These are phyloP conservation scores for Rhizophora mangle DNA, from an alignment of 345 rosid genomes.

Conservation along the genomic window DNA sequence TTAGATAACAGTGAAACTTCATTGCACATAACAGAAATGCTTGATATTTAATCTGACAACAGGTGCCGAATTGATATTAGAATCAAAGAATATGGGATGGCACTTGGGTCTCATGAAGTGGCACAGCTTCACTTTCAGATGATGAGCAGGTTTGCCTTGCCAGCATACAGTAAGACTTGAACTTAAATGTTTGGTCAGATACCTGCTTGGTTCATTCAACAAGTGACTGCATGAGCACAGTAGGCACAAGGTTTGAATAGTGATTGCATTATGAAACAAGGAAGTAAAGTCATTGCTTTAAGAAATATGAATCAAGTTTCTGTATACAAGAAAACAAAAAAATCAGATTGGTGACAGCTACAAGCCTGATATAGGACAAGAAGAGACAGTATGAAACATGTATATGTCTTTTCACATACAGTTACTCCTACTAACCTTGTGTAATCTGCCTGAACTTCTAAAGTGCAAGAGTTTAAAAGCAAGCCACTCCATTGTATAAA, in stretches of 20 bases:
- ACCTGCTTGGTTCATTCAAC: slow-evolving; percentile 43
- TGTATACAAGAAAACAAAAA: neutral
- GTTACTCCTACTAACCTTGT: slow-evolving; percentile 42
- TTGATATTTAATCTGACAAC: slow-evolving; percentile 74
- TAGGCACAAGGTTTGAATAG: neutral
- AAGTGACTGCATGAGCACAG: neutral
- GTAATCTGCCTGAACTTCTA: slow-evolving; percentile 83
- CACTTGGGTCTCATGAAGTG: slow-evolving; percentile 69
- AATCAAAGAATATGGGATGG: slow-evolving; percentile 74
- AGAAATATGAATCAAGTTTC: neutral
- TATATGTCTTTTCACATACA: neutral
- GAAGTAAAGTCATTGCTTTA: neutral
- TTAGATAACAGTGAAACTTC: slow-evolving; percentile 71
- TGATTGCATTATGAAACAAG: neutral
- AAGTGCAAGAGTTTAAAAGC: slow-evolving; percentile 58
- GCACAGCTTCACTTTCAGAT: slow-evolving; percentile 43
- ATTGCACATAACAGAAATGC: slow-evolving; percentile 70
- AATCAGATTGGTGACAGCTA: neutral
- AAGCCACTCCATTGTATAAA: slow-evolving; percentile 84
- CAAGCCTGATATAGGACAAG: neutral
- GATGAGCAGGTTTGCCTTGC: slow-evolving; percentile 48
- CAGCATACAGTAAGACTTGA: slow-evolving; percentile 58
- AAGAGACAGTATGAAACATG: neutral
- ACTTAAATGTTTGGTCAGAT: slow-evolving; percentile 54
- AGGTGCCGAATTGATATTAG: slow-evolving; percentile 63